Evolutionary conservation across 805 yeast genomes (phyloP).

Genomic region (Candida broadrunensis): DNA sequence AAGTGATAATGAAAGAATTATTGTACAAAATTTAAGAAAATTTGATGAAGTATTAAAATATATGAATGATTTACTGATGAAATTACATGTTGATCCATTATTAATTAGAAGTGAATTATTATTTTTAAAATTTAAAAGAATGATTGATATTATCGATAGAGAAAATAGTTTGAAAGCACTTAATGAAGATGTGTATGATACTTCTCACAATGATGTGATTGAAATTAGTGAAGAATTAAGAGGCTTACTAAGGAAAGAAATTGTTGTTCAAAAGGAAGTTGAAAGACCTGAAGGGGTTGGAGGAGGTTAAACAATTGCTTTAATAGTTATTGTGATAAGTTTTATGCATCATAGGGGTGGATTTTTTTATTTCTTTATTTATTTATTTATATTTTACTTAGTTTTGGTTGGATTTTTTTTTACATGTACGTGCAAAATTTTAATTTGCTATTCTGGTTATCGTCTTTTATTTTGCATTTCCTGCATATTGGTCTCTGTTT

Average conservation of each 20-base stretch:
- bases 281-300: constrained; percentile 43
- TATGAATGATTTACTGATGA: constrained; percentile 84
- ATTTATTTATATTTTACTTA: too few relatives aligned
- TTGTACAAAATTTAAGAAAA: constrained; percentile 65
- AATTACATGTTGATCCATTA: constrained; percentile 70
- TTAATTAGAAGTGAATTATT: constrained; percentile 81
- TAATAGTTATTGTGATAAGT: not conserved
- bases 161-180: constrained; percentile 24
- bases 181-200: constrained; percentile 14
- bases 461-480: too few relatives aligned
- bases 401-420: too few relatives aligned
- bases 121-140: constrained; percentile 74
- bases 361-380: too few relatives aligned
- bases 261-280: constrained; percentile 63
- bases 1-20: constrained; percentile 78
- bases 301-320: constrained; percentile 29
- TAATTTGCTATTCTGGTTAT: too few relatives aligned
- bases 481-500: too few relatives aligned
- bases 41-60: constrained; percentile 93
- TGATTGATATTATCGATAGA: constrained; percentile 75
- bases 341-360: too few relatives aligned
- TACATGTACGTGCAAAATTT: too few relatives aligned
- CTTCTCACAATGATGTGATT: constrained; percentile 11
- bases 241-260: constrained; percentile 53
- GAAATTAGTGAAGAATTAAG: constrained; percentile 55